Evolutionary conservation across 2,329 filamentous ascomycete species (phyloP).

Genomic region (Penicillium paneum): DNA sequence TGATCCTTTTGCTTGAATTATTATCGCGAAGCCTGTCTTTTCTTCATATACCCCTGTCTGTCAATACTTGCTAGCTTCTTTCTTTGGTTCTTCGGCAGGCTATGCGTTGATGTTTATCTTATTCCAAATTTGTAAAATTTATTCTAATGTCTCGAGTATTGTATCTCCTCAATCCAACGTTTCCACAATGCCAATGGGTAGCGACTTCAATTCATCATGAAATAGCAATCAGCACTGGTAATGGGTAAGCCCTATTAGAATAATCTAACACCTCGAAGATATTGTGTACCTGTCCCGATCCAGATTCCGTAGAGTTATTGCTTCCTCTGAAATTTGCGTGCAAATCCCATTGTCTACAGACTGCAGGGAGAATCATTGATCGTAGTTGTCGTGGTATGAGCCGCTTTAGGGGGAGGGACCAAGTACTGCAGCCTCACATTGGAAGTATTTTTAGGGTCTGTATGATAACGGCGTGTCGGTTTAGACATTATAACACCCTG

Average conservation of each 20-base stretch:
- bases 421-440: background rate
- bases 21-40: conserved; percentile 11
- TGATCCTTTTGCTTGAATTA: conserved; percentile 11
- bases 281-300: background rate
- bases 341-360: background rate
- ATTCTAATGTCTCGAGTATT: background rate
- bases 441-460: background rate
- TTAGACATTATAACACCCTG: background rate
- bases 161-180: background rate
- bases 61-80: conserved; percentile 3
- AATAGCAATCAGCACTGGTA: background rate
- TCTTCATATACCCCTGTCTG: conserved; percentile 21
- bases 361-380: background rate
- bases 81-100: background rate
- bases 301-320: background rate
- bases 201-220: background rate
- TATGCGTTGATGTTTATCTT: background rate
- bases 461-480: background rate
- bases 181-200: no score
- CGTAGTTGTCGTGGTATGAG: background rate
- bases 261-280: background rate
- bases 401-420: background rate
- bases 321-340: background rate
- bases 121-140: background rate
- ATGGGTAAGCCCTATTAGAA: background rate